Evolutionary conservation across 208 protist species (phyloP).

Genomic region (Crithidia thermophila): DNA sequence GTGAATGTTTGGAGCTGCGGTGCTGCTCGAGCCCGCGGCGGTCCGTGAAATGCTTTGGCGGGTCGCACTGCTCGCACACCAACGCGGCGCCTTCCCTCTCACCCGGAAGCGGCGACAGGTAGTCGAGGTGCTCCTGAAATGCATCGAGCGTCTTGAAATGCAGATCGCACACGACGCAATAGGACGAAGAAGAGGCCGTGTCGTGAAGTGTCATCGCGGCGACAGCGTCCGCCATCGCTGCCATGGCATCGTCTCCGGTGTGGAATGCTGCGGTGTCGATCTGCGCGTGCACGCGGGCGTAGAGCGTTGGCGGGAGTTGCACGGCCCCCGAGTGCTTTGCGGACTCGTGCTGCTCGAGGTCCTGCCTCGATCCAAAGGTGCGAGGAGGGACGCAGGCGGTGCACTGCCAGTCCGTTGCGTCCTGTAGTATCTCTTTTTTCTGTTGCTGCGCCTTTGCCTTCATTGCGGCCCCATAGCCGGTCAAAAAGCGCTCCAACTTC

Average conservation of each 20-base stretch:
- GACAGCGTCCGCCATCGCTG: neutral
- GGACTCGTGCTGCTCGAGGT: constrained; percentile 28
- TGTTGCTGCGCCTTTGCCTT: constrained; percentile 1
- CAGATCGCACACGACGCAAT: constrained; percentile 39
- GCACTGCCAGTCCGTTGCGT: constrained; percentile 11
- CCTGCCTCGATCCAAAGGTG: constrained; percentile 28
- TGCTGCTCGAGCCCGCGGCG: constrained; percentile 46
- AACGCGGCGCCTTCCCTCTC: constrained; percentile 11
- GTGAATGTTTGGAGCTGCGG: constrained; percentile 26
- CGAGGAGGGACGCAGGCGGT: constrained; percentile 21
- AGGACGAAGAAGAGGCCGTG: neutral
- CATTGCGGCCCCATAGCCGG: constrained; percentile 32
- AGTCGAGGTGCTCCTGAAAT: constrained; percentile 48
- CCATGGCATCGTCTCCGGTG: neutral
- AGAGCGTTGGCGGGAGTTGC: constrained; percentile 25
- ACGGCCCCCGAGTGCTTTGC: constrained; percentile 28
- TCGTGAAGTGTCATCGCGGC: neutral
- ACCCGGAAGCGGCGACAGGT: constrained; percentile 32
- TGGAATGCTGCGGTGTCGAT: neutral
- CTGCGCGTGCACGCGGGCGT: constrained; percentile 39
- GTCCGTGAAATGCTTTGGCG: constrained; percentile 25
- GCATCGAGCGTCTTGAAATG: constrained; percentile 28
- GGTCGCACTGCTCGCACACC: constrained; percentile 27
- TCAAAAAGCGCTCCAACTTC: constrained; percentile 45
- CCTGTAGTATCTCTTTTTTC: neutral